Evolutionary conservation across 2,329 filamentous ascomycete species (phyloP), one percentile per base, ranked within the genome.

Genomic region (Anthostomella pinea): DNA sequence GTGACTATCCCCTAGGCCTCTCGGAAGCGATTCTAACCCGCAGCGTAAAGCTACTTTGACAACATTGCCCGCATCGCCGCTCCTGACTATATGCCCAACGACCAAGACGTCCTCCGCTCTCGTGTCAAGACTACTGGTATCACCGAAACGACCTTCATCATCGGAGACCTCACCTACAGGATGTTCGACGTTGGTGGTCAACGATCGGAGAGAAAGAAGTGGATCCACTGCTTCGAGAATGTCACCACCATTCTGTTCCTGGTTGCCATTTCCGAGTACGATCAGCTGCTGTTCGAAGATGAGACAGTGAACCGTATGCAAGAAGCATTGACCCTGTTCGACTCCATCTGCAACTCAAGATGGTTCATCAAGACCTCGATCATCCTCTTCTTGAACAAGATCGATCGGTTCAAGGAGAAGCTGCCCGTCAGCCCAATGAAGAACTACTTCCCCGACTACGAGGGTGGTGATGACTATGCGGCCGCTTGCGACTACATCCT

Each of bases 151-250:
- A 93, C 87, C 20, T 95, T 96, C 69, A 93, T 93, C 63, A 95
- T 95, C 51, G 89, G 88, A 51, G 87, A 95, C 57, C 73, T 96
- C 49, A 95, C 89, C 39, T 96, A 95, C 72, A 82, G 89, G 52
- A 95, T 96, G 90, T 95, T 95, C 68, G 90, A 96, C 58, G 90
- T 96, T 29, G 90, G 90, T 76, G 91, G 90, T 49, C 90, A 95
- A 68, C 81, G 90, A 63, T 95, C 88, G 6, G 90, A 96, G 69
- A 83, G 90, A 63, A 96, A 96, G 85, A 96, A 96, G 80, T 96
- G 90, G 90, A 96, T 96, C 55, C 90, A 96, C 72, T 95, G 90
- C 72, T 96, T 96, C 67, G 90, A 96, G 72, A 95, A 96, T 57
- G 90, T 96, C 58, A 95, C 89, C 7, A 95, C 90, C 8, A 95